A percentile compares a stretch with the other conserved stretches of the same genome.
Conservation (phyloP, 2,329 filamentous ascomycete genomes). For the Scortechinia acanthostroma region DNA sequence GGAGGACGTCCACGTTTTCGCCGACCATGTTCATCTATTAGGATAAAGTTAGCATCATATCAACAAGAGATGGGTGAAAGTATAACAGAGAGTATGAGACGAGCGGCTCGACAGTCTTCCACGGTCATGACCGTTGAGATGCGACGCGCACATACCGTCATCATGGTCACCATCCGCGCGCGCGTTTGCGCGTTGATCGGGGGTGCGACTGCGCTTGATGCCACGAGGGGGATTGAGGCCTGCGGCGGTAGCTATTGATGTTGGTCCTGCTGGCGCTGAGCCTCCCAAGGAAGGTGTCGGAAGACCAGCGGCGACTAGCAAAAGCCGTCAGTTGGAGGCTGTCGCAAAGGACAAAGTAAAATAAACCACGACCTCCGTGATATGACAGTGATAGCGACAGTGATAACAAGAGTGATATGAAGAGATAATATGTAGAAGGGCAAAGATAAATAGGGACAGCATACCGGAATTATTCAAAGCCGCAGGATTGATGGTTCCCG, state of each 20-base stretch:
- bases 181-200: background rate
- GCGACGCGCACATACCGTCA: background rate
- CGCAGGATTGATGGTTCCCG: slow-evolving; percentile 75
- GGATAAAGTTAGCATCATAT: background rate
- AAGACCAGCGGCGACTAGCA: background rate
- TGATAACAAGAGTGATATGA: slow-evolving; percentile 8
- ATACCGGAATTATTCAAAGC: slow-evolving; percentile 75
- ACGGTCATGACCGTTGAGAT: background rate
- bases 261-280: no score
- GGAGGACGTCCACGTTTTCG: background rate
- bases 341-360: background rate
- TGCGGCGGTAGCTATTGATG: no score
- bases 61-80: background rate
- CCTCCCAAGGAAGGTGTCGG: no score
- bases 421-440: slow-evolving; percentile 6
- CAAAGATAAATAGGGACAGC: slow-evolving; percentile 19
- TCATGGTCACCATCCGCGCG: background rate
- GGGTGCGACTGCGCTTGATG: slow-evolving; percentile 1
- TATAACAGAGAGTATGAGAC: background rate
- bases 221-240: no score
- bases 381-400: slow-evolving; percentile 5
- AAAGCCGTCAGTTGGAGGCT: background rate
- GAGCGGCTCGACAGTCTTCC: background rate
- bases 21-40: background rate
- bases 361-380: background rate